Base-by-base conservation (phyloP, 495 filamentous ascomycete species). In the Annulohypoxylon stygium region DNA sequence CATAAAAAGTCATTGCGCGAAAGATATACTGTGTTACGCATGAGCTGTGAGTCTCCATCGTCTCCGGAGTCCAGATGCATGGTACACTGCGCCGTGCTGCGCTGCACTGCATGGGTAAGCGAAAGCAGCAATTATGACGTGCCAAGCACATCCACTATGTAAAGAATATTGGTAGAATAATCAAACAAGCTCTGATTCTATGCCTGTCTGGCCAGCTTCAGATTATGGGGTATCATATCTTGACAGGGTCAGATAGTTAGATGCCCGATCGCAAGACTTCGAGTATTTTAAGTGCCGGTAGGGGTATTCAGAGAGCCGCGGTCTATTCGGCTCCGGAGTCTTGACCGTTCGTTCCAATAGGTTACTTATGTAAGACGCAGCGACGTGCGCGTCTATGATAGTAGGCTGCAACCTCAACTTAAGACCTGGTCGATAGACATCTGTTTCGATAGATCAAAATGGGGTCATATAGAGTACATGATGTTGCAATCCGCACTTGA, bases 101-200 rank as follows among this genome's bases (percentile, higher is more conserved):
- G 39, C 39, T 43, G 39, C 58, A 33, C 45, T 63, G 50, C 63
- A 57, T 14, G 37, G 33, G 45, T 45, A 67, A 64, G 45, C 67
- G 67, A 70, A 41, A 50, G 33, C 43, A 60, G 58, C 14, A 26
- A 7, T 59, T 60, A 65, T 67, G 72, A 68, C 63, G 60, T 65
- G 67, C 67, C 72, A 67, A 71, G 67, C 43, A 71, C 67, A 61
- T 34, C 62, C 67, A 50, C 67, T 25, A 62, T 58, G 30, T 43
- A 45, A 36, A 39, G n/a, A 51, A 66, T 16, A 57, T 37, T 74
- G 66, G 71, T 57, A 74, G 37, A 20, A 65, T 9, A 68, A 68
- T 64, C 30, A 73, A 60, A 73, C 9, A 14, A 62, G 39, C 69
- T 72, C 61, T 45, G 39, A n/a, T 55, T 4, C 18, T 14, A 67